Evolutionary conservation across 768 basidiomycete genomes (phyloP).

Genomic region (Rhizopogon vesiculosus): DNA sequence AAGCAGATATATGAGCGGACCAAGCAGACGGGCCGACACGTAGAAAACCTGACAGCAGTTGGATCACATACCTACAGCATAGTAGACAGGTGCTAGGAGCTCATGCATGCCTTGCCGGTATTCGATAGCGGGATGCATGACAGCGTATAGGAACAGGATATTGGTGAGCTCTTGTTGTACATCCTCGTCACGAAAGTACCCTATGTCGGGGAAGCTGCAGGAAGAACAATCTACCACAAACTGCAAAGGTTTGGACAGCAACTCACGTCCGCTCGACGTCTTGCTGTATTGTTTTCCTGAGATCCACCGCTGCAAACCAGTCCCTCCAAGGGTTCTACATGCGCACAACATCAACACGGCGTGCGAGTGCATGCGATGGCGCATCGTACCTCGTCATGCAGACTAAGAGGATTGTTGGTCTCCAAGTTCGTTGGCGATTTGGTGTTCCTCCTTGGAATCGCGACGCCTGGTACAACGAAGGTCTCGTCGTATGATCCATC

Average conservation of each 20-base stretch:
- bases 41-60: not conserved
- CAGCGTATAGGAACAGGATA: constrained; percentile 81
- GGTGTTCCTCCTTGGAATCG: constrained; percentile 27
- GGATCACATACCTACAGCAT: constrained; percentile 39
- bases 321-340: constrained; percentile 88
- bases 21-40: constrained; percentile 7
- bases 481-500: constrained; percentile 81
- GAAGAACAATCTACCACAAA: not conserved
- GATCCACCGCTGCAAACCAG: constrained; percentile 88
- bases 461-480: constrained; percentile 50
- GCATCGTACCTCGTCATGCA: constrained; percentile 61
- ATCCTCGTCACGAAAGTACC: constrained; percentile 75
- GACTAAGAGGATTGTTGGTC: constrained; percentile 75
- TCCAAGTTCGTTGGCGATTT: constrained; percentile 45
- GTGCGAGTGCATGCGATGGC: not conserved
- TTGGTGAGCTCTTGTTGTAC: constrained; percentile 81
- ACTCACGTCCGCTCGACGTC: constrained; percentile 95
- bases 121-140: constrained; percentile 75
- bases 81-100: constrained; percentile 82
- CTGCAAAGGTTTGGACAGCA: constrained; percentile 1
- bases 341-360: not conserved
- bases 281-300: constrained; percentile 85
- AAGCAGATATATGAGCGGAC: constrained; percentile 10
- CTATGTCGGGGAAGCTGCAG: constrained; percentile 91
- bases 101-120: constrained; percentile 99